Evolutionary conservation across 2,329 filamentous ascomycete species (phyloP).

Genomic region (Fusarium floridanum): DNA sequence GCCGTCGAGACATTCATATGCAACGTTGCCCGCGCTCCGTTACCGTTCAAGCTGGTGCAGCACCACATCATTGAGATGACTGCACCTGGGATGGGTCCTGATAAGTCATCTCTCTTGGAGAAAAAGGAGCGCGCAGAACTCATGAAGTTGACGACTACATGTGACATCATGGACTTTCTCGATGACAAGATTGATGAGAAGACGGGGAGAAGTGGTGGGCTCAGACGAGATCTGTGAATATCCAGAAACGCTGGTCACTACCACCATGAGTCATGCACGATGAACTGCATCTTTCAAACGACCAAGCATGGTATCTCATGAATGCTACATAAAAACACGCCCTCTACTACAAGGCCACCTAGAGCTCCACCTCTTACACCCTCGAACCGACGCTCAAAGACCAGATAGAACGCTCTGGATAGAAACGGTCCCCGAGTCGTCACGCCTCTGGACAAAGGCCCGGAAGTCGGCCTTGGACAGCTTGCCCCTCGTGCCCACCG

Average conservation of each 20-base stretch:
- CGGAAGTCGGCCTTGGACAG: slow-evolving; percentile 79
- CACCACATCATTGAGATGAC: slow-evolving; percentile 79
- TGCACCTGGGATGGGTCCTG: slow-evolving; percentile 65
- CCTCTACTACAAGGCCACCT: slow-evolving; percentile 21
- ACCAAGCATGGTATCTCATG: slow-evolving; percentile 43
- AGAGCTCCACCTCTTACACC: slow-evolving; percentile 12
- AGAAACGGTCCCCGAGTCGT: slow-evolving; percentile 84
- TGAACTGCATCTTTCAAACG: not conserved
- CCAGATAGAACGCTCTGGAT: slow-evolving; percentile 85
- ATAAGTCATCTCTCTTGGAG: slow-evolving; percentile 66
- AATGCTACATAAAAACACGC: slow-evolving; percentile 29
- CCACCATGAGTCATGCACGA: not conserved
- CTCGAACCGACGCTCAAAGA: slow-evolving; percentile 52
- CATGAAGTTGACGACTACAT: slow-evolving; percentile 63
- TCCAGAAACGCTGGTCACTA: not conserved
- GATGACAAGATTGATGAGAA: slow-evolving; percentile 62
- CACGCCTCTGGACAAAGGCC: slow-evolving; percentile 85
- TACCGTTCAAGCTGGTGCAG: slow-evolving; percentile 73
- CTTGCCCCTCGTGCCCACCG: slow-evolving; percentile 63
- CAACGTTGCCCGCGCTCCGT: slow-evolving; percentile 66
- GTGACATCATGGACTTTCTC: slow-evolving; percentile 72
- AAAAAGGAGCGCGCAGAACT: slow-evolving; percentile 68
- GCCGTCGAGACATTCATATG: slow-evolving; percentile 74
- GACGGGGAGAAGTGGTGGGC: slow-evolving; percentile 48
- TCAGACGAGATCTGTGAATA: slow-evolving; percentile 51